Evolutionary conservation across 345 rosid species (phyloP), one percentile per base, ranked within the genome.

Genomic region (Ceriops decandra): DNA sequence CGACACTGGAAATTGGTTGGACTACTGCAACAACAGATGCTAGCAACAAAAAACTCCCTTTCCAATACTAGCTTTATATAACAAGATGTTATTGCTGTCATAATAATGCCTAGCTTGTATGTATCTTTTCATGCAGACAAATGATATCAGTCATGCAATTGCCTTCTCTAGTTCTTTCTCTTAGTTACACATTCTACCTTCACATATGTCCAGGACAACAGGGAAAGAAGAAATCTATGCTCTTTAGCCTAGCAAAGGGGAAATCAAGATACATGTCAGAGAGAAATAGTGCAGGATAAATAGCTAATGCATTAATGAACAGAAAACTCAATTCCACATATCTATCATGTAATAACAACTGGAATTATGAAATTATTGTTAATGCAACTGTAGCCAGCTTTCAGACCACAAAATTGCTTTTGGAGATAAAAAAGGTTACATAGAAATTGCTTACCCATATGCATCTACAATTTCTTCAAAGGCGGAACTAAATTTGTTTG

Each of bases 391-490:
- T 46, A 57, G 35, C 52, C 21, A 54, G 4, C 16, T 47, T 2
- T 22, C 65, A 51, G 2, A 3, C 53, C 54, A 70, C 59, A 62
- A 28, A 53, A 53, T 52, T 52, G 19, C 62, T 21, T 26, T 57
- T 15, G 20, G 38, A 52, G 7, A 53, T 31, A 53, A 6, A 15
- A 57, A 60, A 5, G 58, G 32, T 7, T 27, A 57, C 57, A 59
- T 22, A 17, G 5, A 22, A 66, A 30, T 47, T 68, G 83, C 89
- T 83, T 69, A 88, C 99, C 98, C 99, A 57, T 95, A 95, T 3
- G 99, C 96, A 73, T 95, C 99, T 70, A 95, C 98, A 81, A 95
- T 91, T 80, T 88, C 99, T 86, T 95, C 98, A 80, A 91, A 88
- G 21, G 98, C 98, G 68, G 90, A 72, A 63, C 93, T 89, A 74